A percentile compares a stretch with the other conserved stretches of the same genome.
Conservation (phyloP, 495 filamentous ascomycete species). For the Bacidia gigantensis region DNA sequence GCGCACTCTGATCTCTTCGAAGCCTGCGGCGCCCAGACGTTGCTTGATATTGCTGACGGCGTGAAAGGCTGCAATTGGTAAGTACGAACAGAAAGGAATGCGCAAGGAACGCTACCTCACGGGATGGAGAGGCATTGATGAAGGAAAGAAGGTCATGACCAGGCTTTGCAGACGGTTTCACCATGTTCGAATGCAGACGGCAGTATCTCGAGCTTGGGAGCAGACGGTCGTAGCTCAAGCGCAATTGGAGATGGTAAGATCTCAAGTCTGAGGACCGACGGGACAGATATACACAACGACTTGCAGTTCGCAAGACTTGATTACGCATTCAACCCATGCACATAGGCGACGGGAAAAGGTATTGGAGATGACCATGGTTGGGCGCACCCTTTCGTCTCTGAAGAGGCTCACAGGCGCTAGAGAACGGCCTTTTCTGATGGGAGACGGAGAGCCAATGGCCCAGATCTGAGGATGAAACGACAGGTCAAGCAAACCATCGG, state of each 20-base stretch:
- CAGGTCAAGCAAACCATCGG: neutral
- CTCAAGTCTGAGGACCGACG: no score
- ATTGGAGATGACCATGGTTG: neutral
- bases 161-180: constrained; percentile 46
- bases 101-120: constrained; percentile 30
- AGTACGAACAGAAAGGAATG: neutral
- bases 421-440: neutral
- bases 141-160: constrained; percentile 84
- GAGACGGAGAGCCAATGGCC: neutral
- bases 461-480: neutral
- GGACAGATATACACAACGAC: no score
- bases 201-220: no score
- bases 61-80: constrained; percentile 63
- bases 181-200: constrained; percentile 22
- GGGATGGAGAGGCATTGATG: constrained; percentile 87
- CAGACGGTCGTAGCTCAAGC: no score
- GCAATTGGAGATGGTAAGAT: no score
- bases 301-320: neutral
- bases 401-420: neutral
- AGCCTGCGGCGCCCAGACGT: constrained; percentile 66
- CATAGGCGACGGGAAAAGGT: neutral
- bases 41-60: constrained; percentile 68
- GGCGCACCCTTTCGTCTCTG: neutral
- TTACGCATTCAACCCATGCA: neutral
- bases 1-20: constrained; percentile 61